Base-by-base conservation (phyloP, 192 early-diverging fungal species). In the Podila epicladia region DNA sequence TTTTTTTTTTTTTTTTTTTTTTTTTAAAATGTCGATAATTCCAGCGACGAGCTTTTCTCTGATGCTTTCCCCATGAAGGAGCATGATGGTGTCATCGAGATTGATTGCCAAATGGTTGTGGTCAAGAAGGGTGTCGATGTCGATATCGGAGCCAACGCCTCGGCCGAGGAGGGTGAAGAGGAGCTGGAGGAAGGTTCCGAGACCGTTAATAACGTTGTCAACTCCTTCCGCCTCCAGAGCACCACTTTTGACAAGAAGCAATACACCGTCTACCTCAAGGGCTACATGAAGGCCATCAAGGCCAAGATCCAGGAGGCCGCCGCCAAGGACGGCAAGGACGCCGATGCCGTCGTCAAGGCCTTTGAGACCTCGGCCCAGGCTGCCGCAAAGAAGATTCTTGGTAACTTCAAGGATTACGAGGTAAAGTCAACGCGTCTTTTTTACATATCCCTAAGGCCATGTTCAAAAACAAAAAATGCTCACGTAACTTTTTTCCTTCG, bases 61-160 rank as follows among this genome's bases (percentile, higher is more conserved):
- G 94, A 95, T 82, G 94, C 93, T 74, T 96, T 87, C 80, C 79
- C 85, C 65, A 60, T 93, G 65, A 87, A 62, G 29, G 75, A 87
- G 67, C 61, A 91, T 57, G 90, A 89, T 63, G 91, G 91, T 64
- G 83, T 78, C 63, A 86, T 72, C 67, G 94, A 96, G 84, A 90
- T 95, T 58, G 91, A 97, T 85, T 92, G 93, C 83, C 73, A 85
- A 72, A 87, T 91, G 62, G 60, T 38, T 53, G 35, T 4, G 24
- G 60, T 92, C 67, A 83, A 74, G 37, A 85, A 82, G 4, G 92
- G 83, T 37, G 88, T 53, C 65, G 88, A 95, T 20, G 84, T 97
- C 58, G 91, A 97, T 79, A 95, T 92, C 70, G 95, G 94, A 82
- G 95, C 92, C 84, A 95, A 96, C 88, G 85, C 94, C 62, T 95